Evolutionary conservation across 1,139 yeast species (phyloP), one percentile per base, ranked within the genome.

Genomic region (Candida sp.): DNA sequence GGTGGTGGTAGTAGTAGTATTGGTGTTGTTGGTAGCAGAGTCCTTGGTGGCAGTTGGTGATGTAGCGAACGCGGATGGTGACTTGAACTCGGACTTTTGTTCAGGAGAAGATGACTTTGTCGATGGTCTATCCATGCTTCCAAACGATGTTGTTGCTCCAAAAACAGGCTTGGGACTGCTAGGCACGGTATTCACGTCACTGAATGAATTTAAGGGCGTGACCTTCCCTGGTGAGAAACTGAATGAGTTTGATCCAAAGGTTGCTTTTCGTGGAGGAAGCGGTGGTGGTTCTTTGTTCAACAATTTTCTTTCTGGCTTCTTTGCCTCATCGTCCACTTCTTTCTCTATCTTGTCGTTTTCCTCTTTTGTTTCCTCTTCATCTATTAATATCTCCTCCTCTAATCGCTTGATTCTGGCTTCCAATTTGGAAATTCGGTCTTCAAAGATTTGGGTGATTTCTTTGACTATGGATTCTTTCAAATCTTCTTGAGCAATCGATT

Each of bases 101-200:
- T 40, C 38, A 6, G 47, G 37, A 11, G 41, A 25, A 38, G 42
- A 31, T 7, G 40, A 38, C 22, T 30, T 45, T 17, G 51, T 27
- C 1, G 54, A 23, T 23, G 45, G 25, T 33, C 40, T 47, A 5
- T 39, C 46, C 47, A 47, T 44, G 33, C 77, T 83, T n/a, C 87
- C 87, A 68, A 87, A 86, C 1, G 85, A 63, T 2, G 81, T 75
- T n/a, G 81, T 68, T 6, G 84, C 67, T 4, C 81, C 81, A 63
- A 77, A 77, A 0, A 70, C 75, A 2, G 76, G 77, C 49, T 63
- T 66, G 9, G 58, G 49, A 26, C 56, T 47, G 23, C 40, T 45
- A 26, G 55, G 47, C 23, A 44, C 49, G 8, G 44, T 27, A 28
- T 44, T 23, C 3, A 55, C 33, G 7, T 51, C 55, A 7, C 17